Percentiles rank a stretch among this genome's conserved stretches.
Evolutionary conservation across 805 yeast genomes (phyloP).

Genomic region (Teunomyces stri): DNA sequence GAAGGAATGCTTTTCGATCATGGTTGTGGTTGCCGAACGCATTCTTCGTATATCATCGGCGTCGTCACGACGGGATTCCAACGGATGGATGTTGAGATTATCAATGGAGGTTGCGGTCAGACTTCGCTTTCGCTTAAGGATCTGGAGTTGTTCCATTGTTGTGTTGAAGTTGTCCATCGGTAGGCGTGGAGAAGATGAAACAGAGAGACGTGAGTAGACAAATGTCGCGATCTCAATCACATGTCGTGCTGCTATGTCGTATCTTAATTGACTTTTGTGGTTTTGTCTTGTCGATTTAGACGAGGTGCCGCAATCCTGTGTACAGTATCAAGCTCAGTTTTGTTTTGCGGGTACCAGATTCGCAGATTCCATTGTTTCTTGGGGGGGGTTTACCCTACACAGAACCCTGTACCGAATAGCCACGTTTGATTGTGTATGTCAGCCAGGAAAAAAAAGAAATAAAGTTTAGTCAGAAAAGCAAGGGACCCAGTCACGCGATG

Average conservation of each 20-base stretch:
- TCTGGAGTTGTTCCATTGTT: neutral
- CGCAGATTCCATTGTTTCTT: neutral
- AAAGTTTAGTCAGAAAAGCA: neutral
- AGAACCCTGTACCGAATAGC: neutral
- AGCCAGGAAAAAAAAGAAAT: neutral
- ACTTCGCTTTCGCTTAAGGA: conserved; percentile 6
- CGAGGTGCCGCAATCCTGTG: neutral
- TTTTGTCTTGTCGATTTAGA: neutral
- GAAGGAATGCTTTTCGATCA: neutral
- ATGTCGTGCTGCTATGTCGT: neutral
- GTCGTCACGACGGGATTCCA: conserved; percentile 7
- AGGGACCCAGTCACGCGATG: neutral
- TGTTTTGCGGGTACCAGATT: neutral
- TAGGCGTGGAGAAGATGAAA: neutral
- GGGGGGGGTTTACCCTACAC: neutral
- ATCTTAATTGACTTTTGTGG: neutral
- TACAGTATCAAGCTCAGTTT: neutral
- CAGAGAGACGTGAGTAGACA: neutral
- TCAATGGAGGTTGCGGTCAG: conserved; percentile 10
- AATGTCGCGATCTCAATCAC: neutral
- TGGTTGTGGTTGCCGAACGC: conserved; percentile 2
- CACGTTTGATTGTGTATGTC: neutral
- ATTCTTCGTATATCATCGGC: neutral
- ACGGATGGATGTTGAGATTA: conserved; percentile 9
- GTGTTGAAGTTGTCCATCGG: neutral